Conservation (phyloP, 345 rosid genomes). For the Boechera divaricarpa region DNA sequence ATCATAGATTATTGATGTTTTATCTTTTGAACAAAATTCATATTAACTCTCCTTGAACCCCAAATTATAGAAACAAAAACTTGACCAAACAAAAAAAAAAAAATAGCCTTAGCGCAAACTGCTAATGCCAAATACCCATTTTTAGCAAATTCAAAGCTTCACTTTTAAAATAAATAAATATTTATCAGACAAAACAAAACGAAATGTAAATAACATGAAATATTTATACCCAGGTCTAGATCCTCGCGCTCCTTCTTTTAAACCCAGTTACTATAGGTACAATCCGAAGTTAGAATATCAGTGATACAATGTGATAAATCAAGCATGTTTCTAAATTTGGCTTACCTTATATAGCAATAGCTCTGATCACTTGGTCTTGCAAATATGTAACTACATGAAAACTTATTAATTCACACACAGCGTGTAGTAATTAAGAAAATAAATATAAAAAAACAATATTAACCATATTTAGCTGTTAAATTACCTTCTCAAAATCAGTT, state of each 20-base stretch:
- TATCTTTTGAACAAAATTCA: neutral
- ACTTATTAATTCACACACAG: neutral
- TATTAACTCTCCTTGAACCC: neutral
- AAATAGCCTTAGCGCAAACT: neutral
- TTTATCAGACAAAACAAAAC: neutral
- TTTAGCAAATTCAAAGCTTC: conserved; percentile 3
- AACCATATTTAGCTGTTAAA: neutral
- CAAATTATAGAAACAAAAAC: neutral
- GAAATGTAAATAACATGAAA: neutral
- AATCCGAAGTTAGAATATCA: neutral
- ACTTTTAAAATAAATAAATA: neutral
- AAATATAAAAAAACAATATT: neutral
- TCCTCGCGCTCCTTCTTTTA: neutral
- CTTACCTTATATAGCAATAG: conserved; percentile 21
- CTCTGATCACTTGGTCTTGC: conserved; percentile 36
- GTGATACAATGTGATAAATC: conserved; percentile 2
- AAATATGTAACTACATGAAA: conserved; percentile 13
- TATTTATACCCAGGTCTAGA: neutral
- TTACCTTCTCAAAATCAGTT: neutral
- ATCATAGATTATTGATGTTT: neutral
- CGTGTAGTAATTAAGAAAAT: neutral
- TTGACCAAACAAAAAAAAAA: neutral
- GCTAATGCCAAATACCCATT: neutral
- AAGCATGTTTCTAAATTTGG: neutral
- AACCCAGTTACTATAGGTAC: neutral